Conservation (phyloP, 2,329 filamentous ascomycete genomes). For the Aureobasidium namibiae region DNA sequence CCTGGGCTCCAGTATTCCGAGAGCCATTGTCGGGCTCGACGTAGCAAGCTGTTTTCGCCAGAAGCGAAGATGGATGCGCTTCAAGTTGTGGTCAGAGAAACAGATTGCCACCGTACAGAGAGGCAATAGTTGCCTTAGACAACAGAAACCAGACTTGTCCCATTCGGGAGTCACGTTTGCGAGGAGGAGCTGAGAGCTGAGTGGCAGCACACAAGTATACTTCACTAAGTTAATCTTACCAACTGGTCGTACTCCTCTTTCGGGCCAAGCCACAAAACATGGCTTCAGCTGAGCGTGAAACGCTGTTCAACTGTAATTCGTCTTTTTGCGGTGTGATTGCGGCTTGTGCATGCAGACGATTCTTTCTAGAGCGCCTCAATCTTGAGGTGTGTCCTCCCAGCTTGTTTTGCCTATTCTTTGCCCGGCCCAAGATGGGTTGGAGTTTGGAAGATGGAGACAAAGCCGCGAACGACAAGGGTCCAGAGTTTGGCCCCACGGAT, state of each 20-base stretch:
- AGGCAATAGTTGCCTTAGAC: background rate
- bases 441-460: background rate
- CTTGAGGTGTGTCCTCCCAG: background rate
- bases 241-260: background rate
- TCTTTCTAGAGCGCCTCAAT: background rate
- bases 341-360: background rate
- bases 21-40: conserved; percentile 45
- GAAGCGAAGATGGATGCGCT: background rate
- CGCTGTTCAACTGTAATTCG: background rate
- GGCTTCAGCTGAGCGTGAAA: conserved; percentile 8
- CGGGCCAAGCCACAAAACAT: conserved; percentile 1
- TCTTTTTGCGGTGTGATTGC: background rate
- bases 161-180: background rate
- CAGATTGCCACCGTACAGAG: background rate
- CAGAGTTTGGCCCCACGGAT: background rate
- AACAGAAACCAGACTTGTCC: background rate
- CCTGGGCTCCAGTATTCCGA: conserved; percentile 65
- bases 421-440: background rate
- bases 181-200: background rate
- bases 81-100: background rate
- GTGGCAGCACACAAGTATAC: background rate
- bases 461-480: background rate
- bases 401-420: background rate
- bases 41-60: background rate
- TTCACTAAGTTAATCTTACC: background rate